phyloP scores from a whole-genome alignment of 2,329 filamentous ascomycete genomes.

The Colletotrichum ledebouriae region DNA sequence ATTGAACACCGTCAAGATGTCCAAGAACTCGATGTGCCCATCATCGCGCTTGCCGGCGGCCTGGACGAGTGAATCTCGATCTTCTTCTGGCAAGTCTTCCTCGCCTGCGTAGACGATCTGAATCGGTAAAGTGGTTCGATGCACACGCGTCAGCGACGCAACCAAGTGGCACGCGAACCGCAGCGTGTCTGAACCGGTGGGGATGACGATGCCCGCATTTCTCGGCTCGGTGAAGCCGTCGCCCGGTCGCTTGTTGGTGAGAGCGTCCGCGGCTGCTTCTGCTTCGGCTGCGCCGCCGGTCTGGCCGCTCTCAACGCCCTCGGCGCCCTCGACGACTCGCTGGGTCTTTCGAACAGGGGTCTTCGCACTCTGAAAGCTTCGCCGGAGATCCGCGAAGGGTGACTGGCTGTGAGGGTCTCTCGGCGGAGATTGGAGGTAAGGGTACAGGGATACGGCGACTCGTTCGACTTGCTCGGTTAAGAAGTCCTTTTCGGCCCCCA shows the following conservation, averaged over 20 bases:
- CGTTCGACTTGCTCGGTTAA: slow-evolving; percentile 39
- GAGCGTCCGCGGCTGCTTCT: not conserved
- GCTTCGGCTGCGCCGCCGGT: not conserved
- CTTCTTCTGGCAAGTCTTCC: slow-evolving; percentile 46
- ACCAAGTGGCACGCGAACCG: slow-evolving; percentile 54
- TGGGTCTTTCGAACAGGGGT: slow-evolving; percentile 10
- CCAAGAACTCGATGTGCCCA: slow-evolving; percentile 48
- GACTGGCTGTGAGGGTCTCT: slow-evolving; percentile 32
- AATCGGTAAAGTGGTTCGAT: slow-evolving; percentile 51
- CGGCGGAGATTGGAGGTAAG: slow-evolving; percentile 34
- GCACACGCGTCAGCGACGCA: slow-evolving; percentile 48
- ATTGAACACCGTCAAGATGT: slow-evolving; percentile 52
- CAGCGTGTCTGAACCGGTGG: slow-evolving; percentile 49
- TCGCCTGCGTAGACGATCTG: slow-evolving; percentile 55
- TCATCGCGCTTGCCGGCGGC: slow-evolving; percentile 29
- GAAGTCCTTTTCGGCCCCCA: slow-evolving; percentile 34
- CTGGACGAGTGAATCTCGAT: slow-evolving; percentile 47
- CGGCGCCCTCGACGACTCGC: slow-evolving; percentile 4
- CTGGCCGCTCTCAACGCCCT: not conserved
- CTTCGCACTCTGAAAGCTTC: slow-evolving; percentile 33
- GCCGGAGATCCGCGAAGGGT: slow-evolving; percentile 44
- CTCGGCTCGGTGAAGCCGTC: slow-evolving; percentile 25
- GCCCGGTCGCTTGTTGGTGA: not conserved
- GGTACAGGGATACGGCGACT: slow-evolving; percentile 38
- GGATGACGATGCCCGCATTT: slow-evolving; percentile 53